phyloP scores from a whole-genome alignment of 139 green algal species.

The Pedinophyceae sp. region DNA sequence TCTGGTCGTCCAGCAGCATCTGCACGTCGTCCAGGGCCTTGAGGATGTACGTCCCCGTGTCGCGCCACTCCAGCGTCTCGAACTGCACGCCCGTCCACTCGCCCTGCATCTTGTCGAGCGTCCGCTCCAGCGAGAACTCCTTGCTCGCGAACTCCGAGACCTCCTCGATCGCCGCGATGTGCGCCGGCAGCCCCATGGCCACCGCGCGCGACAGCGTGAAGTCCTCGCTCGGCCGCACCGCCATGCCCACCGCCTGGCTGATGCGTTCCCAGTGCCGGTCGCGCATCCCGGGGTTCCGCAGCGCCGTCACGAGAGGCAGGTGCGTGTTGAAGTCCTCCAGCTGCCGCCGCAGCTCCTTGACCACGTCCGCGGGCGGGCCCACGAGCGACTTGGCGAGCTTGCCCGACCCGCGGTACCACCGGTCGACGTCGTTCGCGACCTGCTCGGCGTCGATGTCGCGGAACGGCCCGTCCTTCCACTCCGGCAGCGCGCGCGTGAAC shows the following conservation, averaged over 20 bases:
- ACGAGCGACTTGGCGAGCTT: constrained; percentile 20
- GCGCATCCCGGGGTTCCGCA: constrained; percentile 29
- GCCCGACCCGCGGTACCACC: constrained; percentile 27
- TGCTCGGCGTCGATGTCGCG: constrained; percentile 24
- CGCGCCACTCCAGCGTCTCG: constrained; percentile 38
- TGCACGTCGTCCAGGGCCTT: constrained; percentile 24
- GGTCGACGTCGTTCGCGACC: constrained; percentile 31
- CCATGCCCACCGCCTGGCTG: constrained; percentile 29
- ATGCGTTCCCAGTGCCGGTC: constrained; percentile 39
- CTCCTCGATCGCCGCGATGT: constrained; percentile 47
- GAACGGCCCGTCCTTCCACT: constrained; percentile 31
- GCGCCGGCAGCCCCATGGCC: constrained; percentile 37
- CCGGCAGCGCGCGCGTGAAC: constrained; percentile 33
- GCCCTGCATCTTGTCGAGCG: constrained; percentile 61
- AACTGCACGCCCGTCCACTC: constrained; percentile 51
- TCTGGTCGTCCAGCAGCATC: constrained; percentile 24
- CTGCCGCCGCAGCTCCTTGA: constrained; percentile 22
- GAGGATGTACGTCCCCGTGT: constrained; percentile 31
- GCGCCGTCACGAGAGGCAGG: constrained; percentile 23
- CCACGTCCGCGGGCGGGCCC: constrained; percentile 10
- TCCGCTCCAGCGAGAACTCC: constrained; percentile 49
- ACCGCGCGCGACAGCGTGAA: constrained; percentile 45
- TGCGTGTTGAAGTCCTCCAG: constrained; percentile 48
- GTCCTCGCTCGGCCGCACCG: constrained; percentile 40
- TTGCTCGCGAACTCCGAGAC: constrained; percentile 35